Evolutionary conservation across 2,329 filamentous ascomycete species (phyloP), one percentile per base, ranked within the genome.

Genomic region (Sclerotinia minor): DNA sequence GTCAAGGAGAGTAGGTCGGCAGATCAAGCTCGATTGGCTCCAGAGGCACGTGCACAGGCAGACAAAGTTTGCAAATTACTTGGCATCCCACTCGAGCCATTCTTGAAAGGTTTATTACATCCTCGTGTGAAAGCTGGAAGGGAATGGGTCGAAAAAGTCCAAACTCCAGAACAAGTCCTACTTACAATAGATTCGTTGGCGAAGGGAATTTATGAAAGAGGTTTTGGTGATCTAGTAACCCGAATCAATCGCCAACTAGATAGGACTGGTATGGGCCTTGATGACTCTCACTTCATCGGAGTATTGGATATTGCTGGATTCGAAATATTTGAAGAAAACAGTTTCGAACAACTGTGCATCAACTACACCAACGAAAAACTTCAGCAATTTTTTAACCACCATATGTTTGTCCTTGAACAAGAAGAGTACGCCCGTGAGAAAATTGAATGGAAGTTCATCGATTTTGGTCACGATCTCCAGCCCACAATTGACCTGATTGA

Each of bases 321-420:
- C 79, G 95, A 99, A 77, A 99, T 99, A 69, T 99, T 99, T 75
- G 94, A 99, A 74, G 87, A 92, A 75, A 99, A 99, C 82, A 97
- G 94, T 82, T 99, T 99, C 76, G 95, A 99, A 78, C 95, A 99
- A 79, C 85, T 99, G 7, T 99, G 95, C 82, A 99, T 99, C 84
- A 99, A 99, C 80, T 99, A 99, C 80, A 98, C 96, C 70, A 99
- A 99, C 80, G 95, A 99, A 79, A 99, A 97, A 79, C 87, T 99
- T 8, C 95, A 99, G 76, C 95, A 99, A 74, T 99, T 99, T 79
- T 99, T 99, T 85, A 99, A 99, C 76, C 95, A 99, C 77, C 96
- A 99, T 82, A 99, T 99, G 95, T 99, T 99, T 76, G 95, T 99
- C 13, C 83, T 99, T 9, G 95, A 99, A 78, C 95, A 99, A 76